Evolutionary conservation across 2,329 filamentous ascomycete species (phyloP).

Genomic region (Raffaelea ambrosiae): DNA sequence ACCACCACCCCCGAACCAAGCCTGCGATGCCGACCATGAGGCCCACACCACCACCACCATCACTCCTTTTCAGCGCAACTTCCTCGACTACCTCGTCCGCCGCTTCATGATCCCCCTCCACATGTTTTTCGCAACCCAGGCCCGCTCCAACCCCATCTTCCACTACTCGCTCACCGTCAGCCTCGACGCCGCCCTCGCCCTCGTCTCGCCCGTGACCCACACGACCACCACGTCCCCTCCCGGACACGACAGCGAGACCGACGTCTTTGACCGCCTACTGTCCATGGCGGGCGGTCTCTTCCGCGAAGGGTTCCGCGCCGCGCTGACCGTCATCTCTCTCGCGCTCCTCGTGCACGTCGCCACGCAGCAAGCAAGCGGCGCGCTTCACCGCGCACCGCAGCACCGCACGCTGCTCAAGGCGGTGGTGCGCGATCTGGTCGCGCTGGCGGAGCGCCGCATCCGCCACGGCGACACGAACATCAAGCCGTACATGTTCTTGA

Average conservation of each 20-base stretch:
- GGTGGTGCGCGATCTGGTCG: background rate
- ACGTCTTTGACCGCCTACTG: background rate
- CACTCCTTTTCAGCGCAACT: slow-evolving; percentile 32
- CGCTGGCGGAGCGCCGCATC: slow-evolving; percentile 27
- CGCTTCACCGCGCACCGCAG: background rate
- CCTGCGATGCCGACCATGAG: too few relatives aligned
- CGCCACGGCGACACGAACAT: slow-evolving; percentile 33
- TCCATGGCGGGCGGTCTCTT: background rate
- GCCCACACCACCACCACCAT: too few relatives aligned
- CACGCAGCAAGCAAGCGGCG: background rate
- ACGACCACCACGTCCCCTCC: too few relatives aligned
- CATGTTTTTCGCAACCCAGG: slow-evolving; percentile 33
- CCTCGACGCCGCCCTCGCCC: background rate
- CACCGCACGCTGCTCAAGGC: background rate
- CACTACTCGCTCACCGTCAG: background rate
- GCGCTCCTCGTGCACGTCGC: background rate
- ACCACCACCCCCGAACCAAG: too few relatives aligned
- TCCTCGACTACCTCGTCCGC: slow-evolving; percentile 42
- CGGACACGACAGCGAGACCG: background rate
- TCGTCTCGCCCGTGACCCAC: too few relatives aligned
- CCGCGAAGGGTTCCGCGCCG: background rate
- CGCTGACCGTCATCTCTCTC: background rate
- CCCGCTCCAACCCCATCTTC: slow-evolving; percentile 22
- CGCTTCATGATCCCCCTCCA: slow-evolving; percentile 49
- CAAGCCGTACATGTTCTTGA: slow-evolving; percentile 31